A percentile compares a stretch with the other conserved stretches of the same genome.
phyloP scores from a whole-genome alignment of 192 early-diverging fungal genomes.

The Coemansia sp. region DNA sequence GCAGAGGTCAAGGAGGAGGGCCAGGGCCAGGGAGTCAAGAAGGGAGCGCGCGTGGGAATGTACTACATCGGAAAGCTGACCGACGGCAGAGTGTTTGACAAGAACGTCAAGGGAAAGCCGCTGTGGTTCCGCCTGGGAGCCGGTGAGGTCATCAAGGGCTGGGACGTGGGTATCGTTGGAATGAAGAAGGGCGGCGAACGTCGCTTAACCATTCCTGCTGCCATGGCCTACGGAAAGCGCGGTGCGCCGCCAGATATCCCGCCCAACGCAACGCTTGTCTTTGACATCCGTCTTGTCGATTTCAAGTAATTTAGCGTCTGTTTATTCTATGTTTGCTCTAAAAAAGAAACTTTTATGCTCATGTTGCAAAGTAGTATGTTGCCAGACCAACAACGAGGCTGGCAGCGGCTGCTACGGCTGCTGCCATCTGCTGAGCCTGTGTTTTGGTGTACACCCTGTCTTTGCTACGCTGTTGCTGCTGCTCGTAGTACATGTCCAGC shows the following conservation, averaged over 20 bases:
- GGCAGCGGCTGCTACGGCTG: neutral
- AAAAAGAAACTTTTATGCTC: neutral
- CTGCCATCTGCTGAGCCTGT: slow-evolving; percentile 2
- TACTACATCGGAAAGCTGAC: slow-evolving; percentile 92
- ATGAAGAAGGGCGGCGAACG: slow-evolving; percentile 93
- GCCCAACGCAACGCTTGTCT: slow-evolving; percentile 82
- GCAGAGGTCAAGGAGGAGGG: slow-evolving; percentile 78
- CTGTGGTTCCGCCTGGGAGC: slow-evolving; percentile 86
- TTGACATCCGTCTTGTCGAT: slow-evolving; percentile 85
- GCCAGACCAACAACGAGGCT: slow-evolving; percentile 3
- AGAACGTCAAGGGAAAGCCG: slow-evolving; percentile 86
- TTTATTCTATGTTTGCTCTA: neutral
- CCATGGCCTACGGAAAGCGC: slow-evolving; percentile 65
- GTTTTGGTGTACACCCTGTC: slow-evolving; percentile 8
- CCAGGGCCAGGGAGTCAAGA: slow-evolving; percentile 62
- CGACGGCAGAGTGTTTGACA: slow-evolving; percentile 96
- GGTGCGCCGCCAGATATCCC: slow-evolving; percentile 97
- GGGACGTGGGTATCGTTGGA: slow-evolving; percentile 87
- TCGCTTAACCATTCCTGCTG: slow-evolving; percentile 86
- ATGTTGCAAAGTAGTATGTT: slow-evolving; percentile 7
- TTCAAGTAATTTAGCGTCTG: slow-evolving; percentile 52
- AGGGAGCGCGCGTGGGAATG: slow-evolving; percentile 67
- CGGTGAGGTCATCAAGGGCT: slow-evolving; percentile 95
- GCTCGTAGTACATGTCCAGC: slow-evolving; percentile 50
- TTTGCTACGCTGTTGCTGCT: neutral